These are phyloP conservation scores for Heterobasidion occidentale DNA, from an alignment of 1,284 basidiomycete genomes.

Conservation along the genomic window DNA sequence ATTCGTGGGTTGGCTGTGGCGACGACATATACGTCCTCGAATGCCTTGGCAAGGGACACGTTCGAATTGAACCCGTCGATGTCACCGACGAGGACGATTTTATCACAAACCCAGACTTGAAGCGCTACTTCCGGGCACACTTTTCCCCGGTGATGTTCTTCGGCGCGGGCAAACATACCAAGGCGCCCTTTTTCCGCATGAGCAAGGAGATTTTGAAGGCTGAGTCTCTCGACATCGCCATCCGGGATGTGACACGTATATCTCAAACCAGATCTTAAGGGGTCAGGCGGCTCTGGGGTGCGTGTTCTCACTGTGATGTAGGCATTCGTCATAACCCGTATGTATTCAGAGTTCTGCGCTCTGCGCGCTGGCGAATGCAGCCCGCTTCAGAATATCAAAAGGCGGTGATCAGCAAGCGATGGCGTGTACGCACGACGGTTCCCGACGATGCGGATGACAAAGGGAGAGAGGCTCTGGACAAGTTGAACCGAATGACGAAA, in stretches of 20 bases:
- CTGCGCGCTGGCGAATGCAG: constrained; percentile 66
- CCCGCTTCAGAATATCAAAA: constrained; percentile 66
- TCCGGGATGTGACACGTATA: constrained; percentile 69
- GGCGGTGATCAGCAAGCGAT: constrained; percentile 51
- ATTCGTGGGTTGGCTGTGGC: constrained; percentile 84
- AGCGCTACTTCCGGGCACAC: constrained; percentile 33
- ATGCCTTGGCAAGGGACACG: constrained; percentile 65
- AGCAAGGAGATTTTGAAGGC: constrained; percentile 50
- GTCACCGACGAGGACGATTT: constrained; percentile 24
- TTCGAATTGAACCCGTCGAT: constrained; percentile 54
- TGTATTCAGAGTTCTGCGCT: constrained; percentile 45
- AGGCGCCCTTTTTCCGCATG: constrained; percentile 20
- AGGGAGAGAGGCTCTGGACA: constrained; percentile 16
- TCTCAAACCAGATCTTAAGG: constrained; percentile 40
- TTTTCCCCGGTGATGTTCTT: constrained; percentile 43
- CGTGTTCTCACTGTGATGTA: constrained; percentile 7
- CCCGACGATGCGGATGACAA: constrained; percentile 1
- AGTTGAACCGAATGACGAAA: constrained; percentile 49
- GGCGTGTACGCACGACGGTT: constrained; percentile 27
- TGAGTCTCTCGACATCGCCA: constrained; percentile 42
- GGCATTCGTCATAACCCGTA: neutral
- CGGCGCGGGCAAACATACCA: neutral
- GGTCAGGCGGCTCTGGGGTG: constrained; percentile 43
- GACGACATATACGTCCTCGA: constrained; percentile 71
- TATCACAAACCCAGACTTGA: constrained; percentile 11